Evolutionary conservation across 2,329 filamentous ascomycete species (phyloP).

Genomic region (Cryoendolithus antarcticus): DNA sequence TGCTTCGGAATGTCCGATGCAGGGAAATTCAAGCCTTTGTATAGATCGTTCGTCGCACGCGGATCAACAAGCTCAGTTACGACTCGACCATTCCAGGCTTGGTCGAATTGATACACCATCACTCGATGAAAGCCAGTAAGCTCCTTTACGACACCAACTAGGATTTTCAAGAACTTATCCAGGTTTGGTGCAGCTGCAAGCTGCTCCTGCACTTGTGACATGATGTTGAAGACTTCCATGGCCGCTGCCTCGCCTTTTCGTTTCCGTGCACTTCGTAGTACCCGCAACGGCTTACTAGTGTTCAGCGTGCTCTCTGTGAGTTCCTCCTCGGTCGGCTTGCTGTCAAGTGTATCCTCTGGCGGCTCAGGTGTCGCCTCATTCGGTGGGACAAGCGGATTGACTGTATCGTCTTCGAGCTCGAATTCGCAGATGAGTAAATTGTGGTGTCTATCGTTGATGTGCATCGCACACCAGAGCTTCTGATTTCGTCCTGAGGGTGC

Average conservation of each 20-base stretch:
- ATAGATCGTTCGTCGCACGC: slow-evolving; percentile 65
- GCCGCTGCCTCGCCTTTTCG: slow-evolving; percentile 66
- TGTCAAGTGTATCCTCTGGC: slow-evolving; percentile 62
- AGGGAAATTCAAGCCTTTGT: slow-evolving; percentile 78
- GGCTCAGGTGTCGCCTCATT: slow-evolving; percentile 46
- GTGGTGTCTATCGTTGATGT: slow-evolving; percentile 56
- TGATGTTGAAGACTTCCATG: slow-evolving; percentile 84
- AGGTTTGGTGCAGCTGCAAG: slow-evolving; percentile 59
- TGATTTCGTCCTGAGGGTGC: slow-evolving; percentile 38
- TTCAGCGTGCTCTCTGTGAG: slow-evolving; percentile 63
- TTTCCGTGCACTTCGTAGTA: slow-evolving; percentile 63
- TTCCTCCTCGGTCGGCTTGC: slow-evolving; percentile 62
- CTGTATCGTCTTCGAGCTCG: slow-evolving; percentile 65
- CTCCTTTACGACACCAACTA: slow-evolving; percentile 79
- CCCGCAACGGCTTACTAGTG: slow-evolving; percentile 62
- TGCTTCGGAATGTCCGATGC: slow-evolving; percentile 78
- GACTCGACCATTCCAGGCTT: slow-evolving; percentile 69
- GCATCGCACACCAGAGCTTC: slow-evolving; percentile 81
- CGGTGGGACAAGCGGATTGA: slow-evolving; percentile 53
- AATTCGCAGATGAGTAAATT: slow-evolving; percentile 78
- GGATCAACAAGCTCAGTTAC: slow-evolving; percentile 81
- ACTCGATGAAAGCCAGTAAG: slow-evolving; percentile 83
- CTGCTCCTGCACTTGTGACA: slow-evolving; percentile 85
- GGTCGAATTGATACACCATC: slow-evolving; percentile 87
- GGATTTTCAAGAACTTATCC: slow-evolving; percentile 62